Conservation (phyloP, 306 rosid species). For the Cucumis melo region DNA sequence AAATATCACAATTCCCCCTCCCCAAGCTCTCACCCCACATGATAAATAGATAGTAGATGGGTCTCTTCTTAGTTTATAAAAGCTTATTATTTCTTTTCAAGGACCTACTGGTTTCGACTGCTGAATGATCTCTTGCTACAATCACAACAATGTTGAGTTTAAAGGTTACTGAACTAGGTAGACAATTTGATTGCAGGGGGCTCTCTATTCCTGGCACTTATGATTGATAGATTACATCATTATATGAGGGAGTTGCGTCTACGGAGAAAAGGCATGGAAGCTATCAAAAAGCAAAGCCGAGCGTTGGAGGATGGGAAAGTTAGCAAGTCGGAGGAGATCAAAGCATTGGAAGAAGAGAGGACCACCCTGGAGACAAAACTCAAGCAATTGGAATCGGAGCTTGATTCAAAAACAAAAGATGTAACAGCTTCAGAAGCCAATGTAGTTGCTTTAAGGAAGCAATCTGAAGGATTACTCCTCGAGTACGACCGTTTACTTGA, state of each 20-base stretch:
- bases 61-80: background rate
- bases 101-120: background rate
- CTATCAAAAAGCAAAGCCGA: conserved; percentile 57
- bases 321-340: conserved; percentile 30
- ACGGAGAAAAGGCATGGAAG: conserved; percentile 77
- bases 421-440: conserved; percentile 52
- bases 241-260: conserved; percentile 72
- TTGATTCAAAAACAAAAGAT: conserved; percentile 45
- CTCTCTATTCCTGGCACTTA: conserved; percentile 57
- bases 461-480: conserved; percentile 87
- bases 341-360: conserved; percentile 45
- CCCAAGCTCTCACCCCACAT: background rate
- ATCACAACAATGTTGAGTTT: background rate
- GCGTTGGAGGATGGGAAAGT: conserved; percentile 44
- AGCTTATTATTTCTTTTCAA: background rate
- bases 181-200: conserved; percentile 45
- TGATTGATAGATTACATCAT: conserved; percentile 85
- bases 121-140: background rate
- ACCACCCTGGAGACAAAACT: conserved; percentile 27
- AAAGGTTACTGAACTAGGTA: conserved; percentile 6
- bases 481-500: conserved; percentile 85
- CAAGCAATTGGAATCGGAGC: conserved; percentile 45
- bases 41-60: background rate
- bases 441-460: conserved; percentile 67
- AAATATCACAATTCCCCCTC: background rate